These are phyloP conservation scores for Agastache rugosa DNA, from an alignment of 257 asterid species.

Conservation along the genomic window DNA sequence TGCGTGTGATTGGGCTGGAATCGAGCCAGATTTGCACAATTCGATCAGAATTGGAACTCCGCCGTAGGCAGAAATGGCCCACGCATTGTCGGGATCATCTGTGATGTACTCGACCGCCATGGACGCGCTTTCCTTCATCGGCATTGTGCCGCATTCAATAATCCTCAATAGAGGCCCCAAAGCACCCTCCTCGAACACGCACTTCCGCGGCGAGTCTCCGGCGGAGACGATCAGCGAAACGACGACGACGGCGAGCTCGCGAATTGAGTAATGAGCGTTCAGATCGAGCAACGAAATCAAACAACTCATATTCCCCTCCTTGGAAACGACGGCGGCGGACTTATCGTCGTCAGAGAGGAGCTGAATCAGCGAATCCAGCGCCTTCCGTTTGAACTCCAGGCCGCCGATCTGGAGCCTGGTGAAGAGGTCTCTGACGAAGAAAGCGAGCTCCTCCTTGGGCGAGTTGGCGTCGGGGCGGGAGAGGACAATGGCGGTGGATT, in stretches of 20 bases:
- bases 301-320: slow-evolving; percentile 61
- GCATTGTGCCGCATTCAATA: slow-evolving; percentile 65
- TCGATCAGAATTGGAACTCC: slow-evolving; percentile 73
- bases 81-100: slow-evolving; percentile 74
- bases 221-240: slow-evolving; percentile 68
- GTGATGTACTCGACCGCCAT: slow-evolving; percentile 84
- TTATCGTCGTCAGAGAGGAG: slow-evolving; percentile 65
- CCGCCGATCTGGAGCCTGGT: slow-evolving; percentile 95
- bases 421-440: slow-evolving; percentile 74
- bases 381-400: slow-evolving; percentile 74
- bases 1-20: slow-evolving; percentile 70
- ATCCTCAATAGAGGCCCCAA: slow-evolving; percentile 81
- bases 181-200: slow-evolving; percentile 87
- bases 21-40: slow-evolving; percentile 77
- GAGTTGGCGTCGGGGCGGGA: slow-evolving; percentile 68
- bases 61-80: slow-evolving; percentile 92
- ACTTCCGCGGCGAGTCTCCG: slow-evolving; percentile 63
- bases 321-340: slow-evolving; percentile 62
- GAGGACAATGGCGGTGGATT: slow-evolving; percentile 90
- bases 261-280: slow-evolving; percentile 45
- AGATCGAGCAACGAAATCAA: slow-evolving; percentile 67
- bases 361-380: slow-evolving; percentile 70
- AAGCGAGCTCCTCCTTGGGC: slow-evolving; percentile 58
- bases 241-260: slow-evolving; percentile 71
- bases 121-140: slow-evolving; percentile 76